Conservation (phyloP, 2,329 filamentous ascomycete genomes). For the Fusarium cyanostomum region DNA sequence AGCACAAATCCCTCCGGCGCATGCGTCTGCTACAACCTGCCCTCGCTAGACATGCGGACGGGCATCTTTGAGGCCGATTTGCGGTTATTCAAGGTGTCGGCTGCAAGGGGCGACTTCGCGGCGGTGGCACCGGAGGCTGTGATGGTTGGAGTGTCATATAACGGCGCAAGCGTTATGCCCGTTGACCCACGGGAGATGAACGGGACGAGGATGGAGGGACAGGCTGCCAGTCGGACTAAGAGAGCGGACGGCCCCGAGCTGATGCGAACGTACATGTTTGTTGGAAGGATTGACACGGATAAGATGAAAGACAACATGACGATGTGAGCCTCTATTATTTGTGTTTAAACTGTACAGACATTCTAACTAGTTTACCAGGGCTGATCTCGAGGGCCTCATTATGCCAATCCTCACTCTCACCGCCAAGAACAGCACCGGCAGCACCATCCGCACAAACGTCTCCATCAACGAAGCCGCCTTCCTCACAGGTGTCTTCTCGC, state of each 20-base stretch:
- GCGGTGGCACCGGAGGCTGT: conserved; percentile 63
- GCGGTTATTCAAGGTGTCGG: conserved; percentile 75
- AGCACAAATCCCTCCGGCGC: conserved; percentile 79
- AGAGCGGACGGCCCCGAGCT: conserved; percentile 49
- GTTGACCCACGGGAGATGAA: conserved; percentile 40
- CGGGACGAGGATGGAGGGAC: conserved; percentile 38
- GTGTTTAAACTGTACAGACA: conserved; percentile 23
- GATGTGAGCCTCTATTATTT: conserved; percentile 61
- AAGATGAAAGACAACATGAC: conserved; percentile 65
- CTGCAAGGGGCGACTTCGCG: conserved; percentile 63
- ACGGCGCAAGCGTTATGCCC: conserved; percentile 56
- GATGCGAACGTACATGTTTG: conserved; percentile 72
- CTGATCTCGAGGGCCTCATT: conserved; percentile 68
- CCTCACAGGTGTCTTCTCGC: conserved; percentile 74
- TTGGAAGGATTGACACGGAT: conserved; percentile 71
- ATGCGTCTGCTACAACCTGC: conserved; percentile 84
- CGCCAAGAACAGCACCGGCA: conserved; percentile 61
- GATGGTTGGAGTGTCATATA: conserved; percentile 63
- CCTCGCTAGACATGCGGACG: conserved; percentile 71
- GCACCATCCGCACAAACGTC: conserved; percentile 68
- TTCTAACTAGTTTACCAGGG: conserved; percentile 52
- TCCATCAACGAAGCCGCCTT: conserved; percentile 77
- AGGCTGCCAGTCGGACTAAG: conserved; percentile 29
- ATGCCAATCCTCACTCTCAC: conserved; percentile 75
- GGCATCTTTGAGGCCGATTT: conserved; percentile 82